Base-by-base conservation (phyloP, 352 stramenopile genomes). In the Globisporangium spinosum region DNA sequence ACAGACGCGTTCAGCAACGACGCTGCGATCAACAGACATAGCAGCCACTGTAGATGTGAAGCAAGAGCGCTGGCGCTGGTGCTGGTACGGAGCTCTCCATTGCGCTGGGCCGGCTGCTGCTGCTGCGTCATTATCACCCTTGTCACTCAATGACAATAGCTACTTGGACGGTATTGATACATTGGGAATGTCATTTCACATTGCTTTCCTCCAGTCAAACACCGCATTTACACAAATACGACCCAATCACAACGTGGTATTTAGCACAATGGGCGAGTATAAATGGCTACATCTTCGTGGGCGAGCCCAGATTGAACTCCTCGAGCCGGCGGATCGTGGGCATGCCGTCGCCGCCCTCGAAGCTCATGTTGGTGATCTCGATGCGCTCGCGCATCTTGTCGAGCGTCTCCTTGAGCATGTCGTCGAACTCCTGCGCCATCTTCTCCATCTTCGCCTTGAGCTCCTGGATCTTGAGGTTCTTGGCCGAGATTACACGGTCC, bases 331-430 rank as follows among this genome's bases (percentile, higher is more conserved):
- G 78, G 71, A 96, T 91, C 78, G 95, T 93, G 40, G 83, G 79
- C 67, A 89, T 70, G 15, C 79, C 79, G 25, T 78, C 77, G 55
- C 94, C 86, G 69, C 79, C 87, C 64, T 98, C 89, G 60, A 97
- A 97, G 76, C 83, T 96, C 57, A 83, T 90, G 75, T 90, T 95
- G 49, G 85, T 97, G 59, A 98, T 91, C 74, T 98, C 92, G 58
- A 98, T 98, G 66, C 91, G 89, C 80, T 98, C 92, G 47, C 91
- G 84, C 93, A 98, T 98, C 71, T 97, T 97, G 71, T 98, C 92
- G 20, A 98, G 76, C 23, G 92, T 98, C 72, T 98, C 91, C 68
- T 98, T 97, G 23, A 98, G 81, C 94, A 98, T 98, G 45, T 98
- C 90, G 22, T 89, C 91, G 65, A 98, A 98, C 70, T 98, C 93